Percentiles rank a stretch among this genome's conserved stretches.
These are phyloP conservation scores for Agaricales sp. DNA, from an alignment of 1,284 basidiomycete genomes.

Conservation along the genomic window DNA sequence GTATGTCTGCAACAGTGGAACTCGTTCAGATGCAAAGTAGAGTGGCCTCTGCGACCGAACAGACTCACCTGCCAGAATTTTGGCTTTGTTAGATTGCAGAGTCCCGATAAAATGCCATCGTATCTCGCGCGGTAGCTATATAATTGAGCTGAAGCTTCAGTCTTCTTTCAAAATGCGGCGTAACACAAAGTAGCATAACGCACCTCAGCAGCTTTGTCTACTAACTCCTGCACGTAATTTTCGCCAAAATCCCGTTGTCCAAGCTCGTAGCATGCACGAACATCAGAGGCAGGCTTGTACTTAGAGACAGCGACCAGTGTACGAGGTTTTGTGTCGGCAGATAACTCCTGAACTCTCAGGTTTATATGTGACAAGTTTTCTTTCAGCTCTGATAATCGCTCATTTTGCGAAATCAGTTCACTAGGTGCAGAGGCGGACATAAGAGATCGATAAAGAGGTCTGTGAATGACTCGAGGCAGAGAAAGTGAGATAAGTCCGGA, in stretches of 20 bases:
- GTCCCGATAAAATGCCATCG: constrained; percentile 97
- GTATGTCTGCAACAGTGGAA: constrained; percentile 48
- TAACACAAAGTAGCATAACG: constrained; percentile 18
- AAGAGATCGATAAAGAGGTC: background rate
- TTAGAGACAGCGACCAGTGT: constrained; percentile 88
- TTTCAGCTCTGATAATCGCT: constrained; percentile 29
- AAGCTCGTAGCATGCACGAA: constrained; percentile 70
- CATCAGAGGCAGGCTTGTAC: constrained; percentile 83
- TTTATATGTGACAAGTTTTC: constrained; percentile 41
- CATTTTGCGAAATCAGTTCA: background rate
- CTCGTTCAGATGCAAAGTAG: constrained; percentile 1
- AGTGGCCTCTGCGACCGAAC: constrained; percentile 6
- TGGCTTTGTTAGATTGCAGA: constrained; percentile 93
- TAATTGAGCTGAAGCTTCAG: constrained; percentile 2
- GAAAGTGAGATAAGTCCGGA: too few species aligned
- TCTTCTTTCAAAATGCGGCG: background rate
- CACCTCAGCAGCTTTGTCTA: constrained; percentile 78
- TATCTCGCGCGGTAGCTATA: constrained; percentile 72
- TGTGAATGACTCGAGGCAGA: too few species aligned
- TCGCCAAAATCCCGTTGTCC: constrained; percentile 93
- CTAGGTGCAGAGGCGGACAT: background rate
- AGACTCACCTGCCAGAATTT: constrained; percentile 72
- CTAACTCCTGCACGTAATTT: constrained; percentile 94
- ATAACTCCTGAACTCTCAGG: constrained; percentile 32
- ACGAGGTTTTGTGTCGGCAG: constrained; percentile 13